phyloP scores from a whole-genome alignment of 2,329 filamentous ascomycete genomes.

The Coniochaeta hoffmannii region DNA sequence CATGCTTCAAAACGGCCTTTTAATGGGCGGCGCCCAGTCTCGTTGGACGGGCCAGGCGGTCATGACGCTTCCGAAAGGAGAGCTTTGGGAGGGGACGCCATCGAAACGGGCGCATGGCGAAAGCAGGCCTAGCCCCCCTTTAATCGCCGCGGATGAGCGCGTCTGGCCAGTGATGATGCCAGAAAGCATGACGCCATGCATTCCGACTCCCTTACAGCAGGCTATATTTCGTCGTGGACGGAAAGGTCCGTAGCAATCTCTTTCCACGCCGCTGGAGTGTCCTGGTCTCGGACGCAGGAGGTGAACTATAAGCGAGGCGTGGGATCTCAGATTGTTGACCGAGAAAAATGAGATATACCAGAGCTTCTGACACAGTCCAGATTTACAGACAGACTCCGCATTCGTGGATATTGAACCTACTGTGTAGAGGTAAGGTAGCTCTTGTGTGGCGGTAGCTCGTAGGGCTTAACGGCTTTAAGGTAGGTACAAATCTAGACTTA shows the following conservation, averaged over 20 bases:
- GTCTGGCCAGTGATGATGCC: not conserved
- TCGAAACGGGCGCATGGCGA: not conserved
- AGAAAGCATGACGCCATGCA: not conserved
- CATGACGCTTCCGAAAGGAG: not conserved
- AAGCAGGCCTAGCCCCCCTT: not conserved
- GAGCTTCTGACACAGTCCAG: not conserved
- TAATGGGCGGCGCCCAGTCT: not conserved
- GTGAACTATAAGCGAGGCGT: no score
- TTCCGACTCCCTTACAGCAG: not conserved
- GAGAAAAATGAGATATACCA: not conserved
- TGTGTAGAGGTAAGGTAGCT: not conserved
- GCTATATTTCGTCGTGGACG: not conserved
- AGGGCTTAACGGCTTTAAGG: no score
- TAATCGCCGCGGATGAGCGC: not conserved
- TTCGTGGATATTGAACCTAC: not conserved
- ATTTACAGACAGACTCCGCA: not conserved
- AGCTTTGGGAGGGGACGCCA: not conserved
- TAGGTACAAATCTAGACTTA: not conserved
- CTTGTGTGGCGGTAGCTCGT: constrained; percentile 1
- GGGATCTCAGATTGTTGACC: no score
- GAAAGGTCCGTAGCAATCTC: not conserved
- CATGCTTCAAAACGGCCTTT: not conserved
- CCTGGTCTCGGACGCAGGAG: no score
- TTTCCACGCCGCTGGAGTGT: no score
- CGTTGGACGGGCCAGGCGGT: not conserved